Conservation (phyloP, 208 protist genomes). For the Wallacemonas collosoma region DNA sequence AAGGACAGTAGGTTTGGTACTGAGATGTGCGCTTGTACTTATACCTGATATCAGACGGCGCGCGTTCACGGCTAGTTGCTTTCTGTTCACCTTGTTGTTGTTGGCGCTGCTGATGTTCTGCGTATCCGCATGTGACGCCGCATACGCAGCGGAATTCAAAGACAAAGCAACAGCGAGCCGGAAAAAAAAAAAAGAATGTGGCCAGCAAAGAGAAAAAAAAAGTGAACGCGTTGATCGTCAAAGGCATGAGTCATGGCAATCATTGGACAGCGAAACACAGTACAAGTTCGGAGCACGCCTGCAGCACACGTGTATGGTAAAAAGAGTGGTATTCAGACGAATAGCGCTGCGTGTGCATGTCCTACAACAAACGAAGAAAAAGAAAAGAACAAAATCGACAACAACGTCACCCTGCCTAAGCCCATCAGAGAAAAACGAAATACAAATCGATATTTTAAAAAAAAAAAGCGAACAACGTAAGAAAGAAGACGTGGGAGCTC, state of each 20-base stretch:
- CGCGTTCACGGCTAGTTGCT: too few relatives aligned
- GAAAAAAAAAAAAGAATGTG: neutral
- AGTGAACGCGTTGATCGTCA: neutral
- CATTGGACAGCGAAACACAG: neutral
- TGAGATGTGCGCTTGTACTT: too few relatives aligned
- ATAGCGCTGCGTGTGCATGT: neutral
- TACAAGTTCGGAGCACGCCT: neutral
- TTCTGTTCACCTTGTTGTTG: too few relatives aligned
- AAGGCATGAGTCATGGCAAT: neutral
- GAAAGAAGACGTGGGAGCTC: neutral
- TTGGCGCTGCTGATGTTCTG: too few relatives aligned
- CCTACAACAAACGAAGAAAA: neutral
- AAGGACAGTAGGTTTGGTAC: too few relatives aligned
- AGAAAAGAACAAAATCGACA: constrained; percentile 3
- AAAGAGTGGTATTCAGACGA: neutral
- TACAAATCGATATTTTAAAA: neutral
- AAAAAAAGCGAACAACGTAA: constrained; percentile 11
- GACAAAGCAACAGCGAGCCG: too few relatives aligned
- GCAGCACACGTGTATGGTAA: neutral
- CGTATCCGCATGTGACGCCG: too few relatives aligned
- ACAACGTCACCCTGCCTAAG: neutral
- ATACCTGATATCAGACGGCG: too few relatives aligned
- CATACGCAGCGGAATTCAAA: too few relatives aligned
- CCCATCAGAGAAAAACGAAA: neutral
- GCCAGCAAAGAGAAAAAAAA: neutral